Evolutionary conservation across 768 basidiomycete species (phyloP).

Genomic region (Rhizopogon salebrosus): DNA sequence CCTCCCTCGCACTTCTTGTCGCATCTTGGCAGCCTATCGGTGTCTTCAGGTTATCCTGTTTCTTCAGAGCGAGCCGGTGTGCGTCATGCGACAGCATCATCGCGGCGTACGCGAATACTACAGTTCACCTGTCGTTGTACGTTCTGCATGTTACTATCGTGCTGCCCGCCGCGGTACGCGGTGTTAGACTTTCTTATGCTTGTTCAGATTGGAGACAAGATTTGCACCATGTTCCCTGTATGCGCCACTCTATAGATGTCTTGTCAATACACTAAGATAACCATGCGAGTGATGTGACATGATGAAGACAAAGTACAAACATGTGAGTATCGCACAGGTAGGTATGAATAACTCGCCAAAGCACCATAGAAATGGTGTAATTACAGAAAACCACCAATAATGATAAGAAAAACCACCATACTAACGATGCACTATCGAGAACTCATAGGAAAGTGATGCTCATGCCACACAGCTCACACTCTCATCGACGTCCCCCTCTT

Average conservation of each 20-base stretch:
- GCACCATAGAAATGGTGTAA: neutral
- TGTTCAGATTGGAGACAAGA: neutral
- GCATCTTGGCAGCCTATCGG: conserved; percentile 10
- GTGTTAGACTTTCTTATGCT: neutral
- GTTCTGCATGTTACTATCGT: neutral
- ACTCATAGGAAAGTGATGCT: neutral
- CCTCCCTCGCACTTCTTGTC: conserved; percentile 9
- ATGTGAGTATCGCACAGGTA: neutral
- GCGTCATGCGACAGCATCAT: neutral
- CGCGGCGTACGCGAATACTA: neutral
- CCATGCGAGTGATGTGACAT: neutral
- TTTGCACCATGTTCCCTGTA: neutral
- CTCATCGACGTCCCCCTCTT: conserved; percentile 7
- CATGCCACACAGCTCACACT: neutral
- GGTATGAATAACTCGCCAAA: neutral
- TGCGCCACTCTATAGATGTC: neutral
- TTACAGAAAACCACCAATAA: neutral
- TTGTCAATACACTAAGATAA: neutral
- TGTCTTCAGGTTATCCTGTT: neutral
- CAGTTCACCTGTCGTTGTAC: too few species aligned
- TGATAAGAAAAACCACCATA: neutral
- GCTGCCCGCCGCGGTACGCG: neutral
- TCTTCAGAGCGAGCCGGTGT: neutral
- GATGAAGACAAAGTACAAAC: neutral
- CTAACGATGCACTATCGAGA: neutral